Evolutionary conservation across 371 early-diverging fungal species (phyloP), one percentile per base, ranked within the genome.

Genomic region (Fennellomyces sp.): DNA sequence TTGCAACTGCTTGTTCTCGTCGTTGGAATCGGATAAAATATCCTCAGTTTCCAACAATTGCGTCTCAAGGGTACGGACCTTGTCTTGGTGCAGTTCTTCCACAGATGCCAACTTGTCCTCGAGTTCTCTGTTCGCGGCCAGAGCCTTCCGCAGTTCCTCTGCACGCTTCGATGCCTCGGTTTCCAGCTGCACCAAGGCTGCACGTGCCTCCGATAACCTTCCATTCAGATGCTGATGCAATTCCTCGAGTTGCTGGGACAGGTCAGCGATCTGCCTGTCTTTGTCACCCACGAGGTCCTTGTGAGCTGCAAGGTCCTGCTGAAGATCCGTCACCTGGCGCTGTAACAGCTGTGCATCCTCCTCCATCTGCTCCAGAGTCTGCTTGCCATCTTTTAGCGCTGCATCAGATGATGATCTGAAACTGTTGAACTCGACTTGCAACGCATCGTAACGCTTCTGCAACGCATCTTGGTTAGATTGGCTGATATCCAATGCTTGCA

Each of bases 291-390:
- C 28, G 7, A 6, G 13, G 7, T 28, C 29, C 51, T 50, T 28
- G 51, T 50, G 30, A 30, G 15, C 54, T 30, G 25, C 36, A 21
- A 41, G 38, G 25, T 26, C 13, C 19, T 29, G 58, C 23, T 53
- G 39, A 31, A 54, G 53, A 31, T 60, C 55, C 15, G 30, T 19
- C 41, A 60, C 30, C 10, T 39, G 53, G 23, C 39, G 28, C 7
- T 51, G 53, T 23, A 52, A 51, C 13, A n/a, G 15, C 51, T 58
- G 52, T 10, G 17, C 31, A n/a, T 45, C 51, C 51, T 50, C n/a
- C 19, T 23, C 48, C 15, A 19, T 23, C 21, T n/a, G 36, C 36
- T 8, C n/a, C n/a, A 8, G 36, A 11, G 15, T 1, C 19, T 48
- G 51, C 52, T 51, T 58, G 49, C 12, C 35, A 25, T 35, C 21